These are phyloP conservation scores for Paxillus rubicundulus DNA, from an alignment of 768 basidiomycete species.

Conservation along the genomic window DNA sequence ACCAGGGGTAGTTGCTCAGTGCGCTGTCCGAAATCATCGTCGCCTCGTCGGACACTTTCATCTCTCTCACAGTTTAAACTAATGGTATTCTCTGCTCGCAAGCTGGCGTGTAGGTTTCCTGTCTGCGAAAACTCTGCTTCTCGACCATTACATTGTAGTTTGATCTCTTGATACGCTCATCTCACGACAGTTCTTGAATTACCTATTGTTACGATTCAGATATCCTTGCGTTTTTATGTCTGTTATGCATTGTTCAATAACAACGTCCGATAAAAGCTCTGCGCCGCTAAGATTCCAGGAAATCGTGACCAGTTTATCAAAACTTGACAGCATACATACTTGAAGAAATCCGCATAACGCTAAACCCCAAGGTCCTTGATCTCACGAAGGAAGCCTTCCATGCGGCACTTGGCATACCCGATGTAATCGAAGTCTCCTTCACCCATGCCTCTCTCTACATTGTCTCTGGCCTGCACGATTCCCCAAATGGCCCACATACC, in stretches of 20 bases:
- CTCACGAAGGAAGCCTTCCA: conserved; percentile 60
- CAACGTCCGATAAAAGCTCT: conserved; percentile 35
- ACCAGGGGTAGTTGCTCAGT: conserved; percentile 1
- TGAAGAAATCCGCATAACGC: background rate
- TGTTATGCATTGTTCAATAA: conserved; percentile 16
- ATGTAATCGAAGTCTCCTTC: conserved; percentile 90
- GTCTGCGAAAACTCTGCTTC: conserved; percentile 7
- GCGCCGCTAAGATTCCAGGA: conserved; percentile 15
- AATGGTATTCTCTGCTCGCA: conserved; percentile 4
- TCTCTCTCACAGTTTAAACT: conserved; percentile 6
- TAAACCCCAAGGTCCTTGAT: conserved; percentile 44
- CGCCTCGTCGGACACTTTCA: conserved; percentile 44
- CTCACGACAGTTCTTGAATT: conserved; percentile 36
- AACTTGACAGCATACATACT: background rate
- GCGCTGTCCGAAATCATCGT: conserved; percentile 31
- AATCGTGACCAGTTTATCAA: background rate
- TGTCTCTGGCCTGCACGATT: conserved; percentile 83
- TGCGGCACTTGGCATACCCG: conserved; percentile 69
- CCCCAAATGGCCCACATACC: conserved; percentile 97
- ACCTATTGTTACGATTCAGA: conserved; percentile 31
- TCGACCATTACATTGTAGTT: conserved; percentile 18
- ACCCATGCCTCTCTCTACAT: conserved; percentile 53
- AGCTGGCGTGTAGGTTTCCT: background rate
- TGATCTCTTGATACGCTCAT: conserved; percentile 24
- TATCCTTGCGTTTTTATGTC: conserved; percentile 41